Percentiles rank a stretch among this genome's conserved stretches.
These are phyloP conservation scores for Podospora bellae-mahoneyi DNA, from an alignment of 495 filamentous ascomycete genomes.

Conservation along the genomic window DNA sequence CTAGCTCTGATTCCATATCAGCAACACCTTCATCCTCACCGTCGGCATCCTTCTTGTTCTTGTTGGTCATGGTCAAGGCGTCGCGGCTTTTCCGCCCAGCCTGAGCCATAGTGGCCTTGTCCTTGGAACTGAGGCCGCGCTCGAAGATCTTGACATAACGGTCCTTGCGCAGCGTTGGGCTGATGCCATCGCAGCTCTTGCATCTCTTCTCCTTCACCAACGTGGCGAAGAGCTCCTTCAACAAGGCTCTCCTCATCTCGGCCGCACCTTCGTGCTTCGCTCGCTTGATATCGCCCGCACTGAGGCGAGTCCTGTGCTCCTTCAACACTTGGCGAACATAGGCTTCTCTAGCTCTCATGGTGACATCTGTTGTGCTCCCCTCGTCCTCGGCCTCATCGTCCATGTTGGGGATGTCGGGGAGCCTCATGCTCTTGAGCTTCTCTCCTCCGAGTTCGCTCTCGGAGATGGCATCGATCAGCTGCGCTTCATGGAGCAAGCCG, in stretches of 20 bases:
- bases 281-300: conserved; percentile 51
- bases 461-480: conserved; percentile 57
- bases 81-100: conserved; percentile 65
- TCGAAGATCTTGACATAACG: conserved; percentile 89
- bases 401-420: conserved; percentile 25
- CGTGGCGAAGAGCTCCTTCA: conserved; percentile 75
- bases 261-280: conserved; percentile 78
- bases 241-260: conserved; percentile 65
- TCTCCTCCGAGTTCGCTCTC: conserved; percentile 47
- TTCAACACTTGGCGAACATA: conserved; percentile 68
- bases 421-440: conserved; percentile 19
- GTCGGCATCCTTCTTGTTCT: conserved; percentile 34
- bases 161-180: conserved; percentile 80
- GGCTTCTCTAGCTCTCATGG: conserved; percentile 62
- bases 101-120: conserved; percentile 67
- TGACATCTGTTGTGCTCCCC: conserved; percentile 28
- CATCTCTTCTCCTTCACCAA: conserved; percentile 66
- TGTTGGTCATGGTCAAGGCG: conserved; percentile 43
- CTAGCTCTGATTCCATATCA: conserved; percentile 54
- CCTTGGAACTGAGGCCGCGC: conserved; percentile 67
- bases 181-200: conserved; percentile 66
- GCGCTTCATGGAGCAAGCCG: conserved; percentile 72
- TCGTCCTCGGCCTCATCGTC: conserved; percentile 33
- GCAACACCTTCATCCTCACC: conserved; percentile 66
- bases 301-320: conserved; percentile 48